phyloP scores from a whole-genome alignment of 148 eudicot genomes.

The Euryodendron excelsum region DNA sequence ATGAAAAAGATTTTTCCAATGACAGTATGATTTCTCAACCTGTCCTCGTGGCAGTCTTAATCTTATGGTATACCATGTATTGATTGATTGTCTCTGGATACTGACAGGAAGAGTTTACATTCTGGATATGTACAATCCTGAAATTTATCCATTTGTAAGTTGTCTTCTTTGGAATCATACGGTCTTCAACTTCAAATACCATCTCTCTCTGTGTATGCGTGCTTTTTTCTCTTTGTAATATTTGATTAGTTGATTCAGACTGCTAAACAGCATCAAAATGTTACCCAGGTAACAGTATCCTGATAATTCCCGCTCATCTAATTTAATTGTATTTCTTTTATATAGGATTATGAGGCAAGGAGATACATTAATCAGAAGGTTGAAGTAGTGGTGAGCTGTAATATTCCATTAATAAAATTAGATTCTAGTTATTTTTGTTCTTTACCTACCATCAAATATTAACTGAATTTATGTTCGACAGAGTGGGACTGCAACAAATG shows the following conservation, averaged over 20 bases:
- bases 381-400: constrained; percentile 68
- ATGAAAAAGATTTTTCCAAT: constrained; percentile 75
- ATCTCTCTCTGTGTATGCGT: neutral
- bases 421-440: neutral
- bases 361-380: constrained; percentile 69
- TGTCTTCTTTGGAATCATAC: constrained; percentile 9
- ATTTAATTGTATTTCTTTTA: constrained; percentile 1
- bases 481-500: constrained; percentile 79
- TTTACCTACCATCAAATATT: constrained; percentile 2
- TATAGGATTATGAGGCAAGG: constrained; percentile 72
- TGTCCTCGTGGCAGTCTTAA: neutral
- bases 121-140: constrained; percentile 85
- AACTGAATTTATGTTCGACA: constrained; percentile 24
- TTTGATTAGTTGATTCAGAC: neutral
- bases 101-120: constrained; percentile 82
- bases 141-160: constrained; percentile 86
- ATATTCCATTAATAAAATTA: neutral
- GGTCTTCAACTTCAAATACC: constrained; percentile 1
- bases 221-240: neutral
- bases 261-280: neutral
- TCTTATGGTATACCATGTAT: neutral
- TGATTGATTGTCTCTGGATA: neutral
- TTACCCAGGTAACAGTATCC: neutral
- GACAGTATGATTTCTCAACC: constrained; percentile 55
- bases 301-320: neutral